These are phyloP conservation scores for Xylariaceae sp. DNA, from an alignment of 2,329 filamentous ascomycete species.

Conservation along the genomic window DNA sequence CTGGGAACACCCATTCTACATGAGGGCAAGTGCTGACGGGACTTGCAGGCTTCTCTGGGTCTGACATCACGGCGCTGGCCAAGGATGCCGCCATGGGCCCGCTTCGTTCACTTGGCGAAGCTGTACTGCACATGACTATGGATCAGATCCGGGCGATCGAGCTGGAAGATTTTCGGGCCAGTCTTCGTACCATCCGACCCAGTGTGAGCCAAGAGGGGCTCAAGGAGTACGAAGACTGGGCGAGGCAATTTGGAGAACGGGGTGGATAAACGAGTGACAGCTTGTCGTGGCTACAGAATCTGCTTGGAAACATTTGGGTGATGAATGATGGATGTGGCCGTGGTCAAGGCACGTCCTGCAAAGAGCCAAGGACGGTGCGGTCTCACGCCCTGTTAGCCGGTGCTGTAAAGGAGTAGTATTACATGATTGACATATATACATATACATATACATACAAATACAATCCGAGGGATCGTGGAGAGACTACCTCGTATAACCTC, in stretches of 20 bases:
- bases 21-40: conserved; percentile 8
- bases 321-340: no score
- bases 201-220: conserved; percentile 84
- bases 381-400: neutral
- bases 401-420: conserved; percentile 16
- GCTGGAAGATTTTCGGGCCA: conserved; percentile 78
- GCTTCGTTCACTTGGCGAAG: conserved; percentile 82
- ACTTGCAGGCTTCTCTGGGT: conserved; percentile 82
- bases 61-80: conserved; percentile 91
- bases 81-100: conserved; percentile 99
- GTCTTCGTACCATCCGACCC: conserved; percentile 78
- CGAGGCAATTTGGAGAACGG: conserved; percentile 84
- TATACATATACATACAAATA: conserved; percentile 7
- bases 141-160: conserved; percentile 89
- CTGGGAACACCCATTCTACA: no score
- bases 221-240: conserved; percentile 92
- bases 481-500: neutral
- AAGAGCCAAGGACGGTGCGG: neutral
- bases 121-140: conserved; percentile 83
- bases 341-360: no score
- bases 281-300: no score
- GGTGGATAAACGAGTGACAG: conserved; percentile 57
- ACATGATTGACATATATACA: conserved; percentile 16
- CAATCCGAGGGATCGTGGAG: no score
- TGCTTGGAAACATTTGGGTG: no score